A percentile compares a stretch with the other conserved stretches of the same genome.
Conservation (phyloP, 306 rosid species). For the Cajanus cajan region DNA sequence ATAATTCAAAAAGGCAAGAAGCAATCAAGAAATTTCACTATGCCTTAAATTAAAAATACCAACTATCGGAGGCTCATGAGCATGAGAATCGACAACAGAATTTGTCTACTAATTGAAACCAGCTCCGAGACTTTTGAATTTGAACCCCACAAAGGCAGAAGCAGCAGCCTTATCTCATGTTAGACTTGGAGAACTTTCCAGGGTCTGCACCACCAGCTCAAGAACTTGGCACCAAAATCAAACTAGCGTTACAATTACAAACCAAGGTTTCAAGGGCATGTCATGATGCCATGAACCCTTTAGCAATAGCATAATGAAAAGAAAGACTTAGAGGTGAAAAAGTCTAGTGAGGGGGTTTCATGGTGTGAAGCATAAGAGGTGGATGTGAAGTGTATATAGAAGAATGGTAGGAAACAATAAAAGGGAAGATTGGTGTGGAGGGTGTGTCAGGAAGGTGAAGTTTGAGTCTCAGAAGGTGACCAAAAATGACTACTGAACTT, state of each 20-base stretch:
- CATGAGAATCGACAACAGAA: slow-evolving; percentile 20
- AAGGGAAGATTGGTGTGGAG: slow-evolving; percentile 52
- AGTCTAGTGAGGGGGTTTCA: neutral
- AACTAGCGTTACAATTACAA: neutral
- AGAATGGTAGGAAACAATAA: slow-evolving; percentile 10
- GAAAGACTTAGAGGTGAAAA: slow-evolving; percentile 2
- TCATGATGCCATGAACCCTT: neutral
- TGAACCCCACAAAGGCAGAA: slow-evolving; percentile 5
- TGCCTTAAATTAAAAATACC: slow-evolving; percentile 32
- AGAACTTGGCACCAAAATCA: slow-evolving; percentile 20
- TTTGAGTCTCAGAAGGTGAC: slow-evolving; percentile 74
- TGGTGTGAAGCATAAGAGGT: slow-evolving; percentile 24
- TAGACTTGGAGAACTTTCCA: neutral
- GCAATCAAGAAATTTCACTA: slow-evolving; percentile 9
- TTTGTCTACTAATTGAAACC: neutral
- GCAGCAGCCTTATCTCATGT: neutral
- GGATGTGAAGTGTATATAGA: slow-evolving; percentile 35
- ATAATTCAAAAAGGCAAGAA: slow-evolving; percentile 18
- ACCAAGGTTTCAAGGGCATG: slow-evolving; percentile 21
- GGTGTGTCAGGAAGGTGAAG: slow-evolving; percentile 71
- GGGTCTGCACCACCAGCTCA: slow-evolving; percentile 14
- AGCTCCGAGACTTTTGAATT: slow-evolving; percentile 10
- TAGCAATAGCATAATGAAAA: slow-evolving; percentile 1
- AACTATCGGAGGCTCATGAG: slow-evolving; percentile 14
- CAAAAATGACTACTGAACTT: slow-evolving; percentile 52